These are phyloP conservation scores for Malassezia sp. DNA, from an alignment of 1,284 basidiomycete species.

Conservation along the genomic window DNA sequence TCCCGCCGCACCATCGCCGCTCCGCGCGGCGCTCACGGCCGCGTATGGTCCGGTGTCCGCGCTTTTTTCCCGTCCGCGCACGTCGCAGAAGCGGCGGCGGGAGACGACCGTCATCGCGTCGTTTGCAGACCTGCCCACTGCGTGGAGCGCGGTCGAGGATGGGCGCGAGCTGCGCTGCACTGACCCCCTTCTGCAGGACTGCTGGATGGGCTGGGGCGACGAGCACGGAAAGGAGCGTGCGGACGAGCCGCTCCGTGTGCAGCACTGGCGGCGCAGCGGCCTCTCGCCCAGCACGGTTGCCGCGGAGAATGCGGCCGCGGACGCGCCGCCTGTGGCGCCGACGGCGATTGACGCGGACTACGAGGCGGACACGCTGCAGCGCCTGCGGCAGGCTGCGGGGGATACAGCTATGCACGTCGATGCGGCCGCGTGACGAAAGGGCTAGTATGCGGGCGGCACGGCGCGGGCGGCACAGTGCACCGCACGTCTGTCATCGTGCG, in stretches of 20 bases:
- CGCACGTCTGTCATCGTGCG: no score
- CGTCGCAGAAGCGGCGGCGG: slow-evolving; percentile 23
- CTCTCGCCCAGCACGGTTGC: neutral
- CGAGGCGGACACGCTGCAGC: slow-evolving; percentile 10
- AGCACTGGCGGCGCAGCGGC: neutral
- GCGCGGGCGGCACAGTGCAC: no score
- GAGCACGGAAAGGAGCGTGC: neutral
- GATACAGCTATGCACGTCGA: neutral
- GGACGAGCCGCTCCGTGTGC: neutral
- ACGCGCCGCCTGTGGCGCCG: neutral
- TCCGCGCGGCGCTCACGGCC: slow-evolving; percentile 16
- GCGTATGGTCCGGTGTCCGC: slow-evolving; percentile 27
- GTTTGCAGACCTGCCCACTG: slow-evolving; percentile 23
- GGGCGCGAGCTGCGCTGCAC: slow-evolving; percentile 31
- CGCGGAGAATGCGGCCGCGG: neutral
- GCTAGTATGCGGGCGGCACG: no score
- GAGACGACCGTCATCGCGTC: slow-evolving; percentile 28
- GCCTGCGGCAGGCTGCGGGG: slow-evolving; percentile 3
- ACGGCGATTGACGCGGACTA: slow-evolving; percentile 7
- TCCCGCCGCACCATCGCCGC: slow-evolving; percentile 22
- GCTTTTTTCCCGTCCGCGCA: slow-evolving; percentile 17
- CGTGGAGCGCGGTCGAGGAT: slow-evolving; percentile 28
- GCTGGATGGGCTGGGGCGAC: slow-evolving; percentile 34
- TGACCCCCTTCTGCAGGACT: slow-evolving; percentile 26
- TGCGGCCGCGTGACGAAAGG: no score